Evolutionary conservation across 768 basidiomycete species (phyloP), one percentile per base, ranked within the genome.

Genomic region (Fomitopsis serialis): DNA sequence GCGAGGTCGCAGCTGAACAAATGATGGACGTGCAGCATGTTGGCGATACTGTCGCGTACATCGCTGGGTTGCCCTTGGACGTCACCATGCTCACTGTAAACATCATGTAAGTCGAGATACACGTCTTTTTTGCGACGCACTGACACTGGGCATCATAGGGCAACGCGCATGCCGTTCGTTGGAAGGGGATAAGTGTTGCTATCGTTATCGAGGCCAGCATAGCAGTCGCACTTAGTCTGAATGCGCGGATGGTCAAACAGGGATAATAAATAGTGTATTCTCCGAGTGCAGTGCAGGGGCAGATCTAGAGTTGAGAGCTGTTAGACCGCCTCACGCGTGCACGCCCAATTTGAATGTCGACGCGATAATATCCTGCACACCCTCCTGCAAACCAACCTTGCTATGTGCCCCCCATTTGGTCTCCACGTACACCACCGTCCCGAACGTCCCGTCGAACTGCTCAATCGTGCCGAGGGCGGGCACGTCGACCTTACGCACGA

Each of bases 11-110:
- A 3, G 70, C 71, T 1, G 90, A 92, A 66, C 77, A 83, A 0
- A 78, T 78, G 13, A 87, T 92, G 62, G 84, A 89, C 55, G 84
- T 82, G 8, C 63, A 78, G 54, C 80, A 92, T 61, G 89, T 93
- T 40, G 89, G 82, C 0, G 73, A 81, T 51, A 78, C 85, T 1
- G 68, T 93, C 35, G 84, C 87, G 8, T 81, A 89, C 62, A 78
- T 92, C 48, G 86, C 87, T 2, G 72, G 72, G 42, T 72, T 93
- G 37, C 89, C 89, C 0, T 74, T 76, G 13, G 78, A 82, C 47
- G 85, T 88, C 4, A 83, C 85, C 17, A 77, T 92, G 50, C 75
- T 89, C 36, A 78, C 84, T 21, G 72, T 89, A 59, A 85, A 79
- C 45, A 84, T 92, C 60, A 86, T 90, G 90, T 90, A 59, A 52